Conservation (phyloP, 2,329 filamentous ascomycete species). For the Dothiorella sarmentorum region DNA sequence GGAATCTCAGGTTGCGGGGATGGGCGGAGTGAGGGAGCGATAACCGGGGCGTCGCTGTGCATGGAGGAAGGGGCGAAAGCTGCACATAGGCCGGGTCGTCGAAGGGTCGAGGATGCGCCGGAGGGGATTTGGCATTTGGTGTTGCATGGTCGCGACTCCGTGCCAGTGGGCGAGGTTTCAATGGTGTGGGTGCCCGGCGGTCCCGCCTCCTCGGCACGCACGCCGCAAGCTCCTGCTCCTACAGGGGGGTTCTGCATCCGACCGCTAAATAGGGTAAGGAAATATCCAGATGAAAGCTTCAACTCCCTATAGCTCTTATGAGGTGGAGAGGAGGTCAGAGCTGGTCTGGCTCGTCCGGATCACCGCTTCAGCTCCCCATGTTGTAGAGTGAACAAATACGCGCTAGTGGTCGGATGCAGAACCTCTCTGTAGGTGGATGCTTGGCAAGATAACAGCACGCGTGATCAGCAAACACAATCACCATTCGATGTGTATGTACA, state of each 20-base stretch:
- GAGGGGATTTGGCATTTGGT: conserved; percentile 9
- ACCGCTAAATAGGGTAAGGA: too few species aligned
- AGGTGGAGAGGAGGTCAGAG: too few species aligned
- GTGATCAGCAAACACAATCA: conserved; percentile 8
- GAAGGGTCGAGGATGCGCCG: neutral
- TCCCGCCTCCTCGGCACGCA: conserved; percentile 10
- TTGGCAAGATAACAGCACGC: conserved; percentile 8
- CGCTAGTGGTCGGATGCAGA: too few species aligned
- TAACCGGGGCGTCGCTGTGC: neutral
- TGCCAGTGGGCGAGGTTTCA: conserved; percentile 1
- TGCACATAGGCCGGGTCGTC: neutral
- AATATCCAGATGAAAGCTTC: too few species aligned
- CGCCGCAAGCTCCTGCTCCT: conserved; percentile 14
- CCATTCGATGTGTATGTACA: conserved; percentile 14
- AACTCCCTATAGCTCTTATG: too few species aligned
- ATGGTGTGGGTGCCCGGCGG: neutral
- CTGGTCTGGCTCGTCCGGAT: too few species aligned
- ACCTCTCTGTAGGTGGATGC: too few species aligned
- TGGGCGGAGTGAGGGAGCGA: neutral
- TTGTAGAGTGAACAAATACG: too few species aligned
- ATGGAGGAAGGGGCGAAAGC: neutral
- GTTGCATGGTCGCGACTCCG: conserved; percentile 9
- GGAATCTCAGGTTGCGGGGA: conserved; percentile 4
- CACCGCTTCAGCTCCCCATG: too few species aligned
- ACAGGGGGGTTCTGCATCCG: too few species aligned